These are phyloP conservation scores for Aspergillus heteromorphus DNA, from an alignment of 495 filamentous ascomycete genomes.

Conservation along the genomic window DNA sequence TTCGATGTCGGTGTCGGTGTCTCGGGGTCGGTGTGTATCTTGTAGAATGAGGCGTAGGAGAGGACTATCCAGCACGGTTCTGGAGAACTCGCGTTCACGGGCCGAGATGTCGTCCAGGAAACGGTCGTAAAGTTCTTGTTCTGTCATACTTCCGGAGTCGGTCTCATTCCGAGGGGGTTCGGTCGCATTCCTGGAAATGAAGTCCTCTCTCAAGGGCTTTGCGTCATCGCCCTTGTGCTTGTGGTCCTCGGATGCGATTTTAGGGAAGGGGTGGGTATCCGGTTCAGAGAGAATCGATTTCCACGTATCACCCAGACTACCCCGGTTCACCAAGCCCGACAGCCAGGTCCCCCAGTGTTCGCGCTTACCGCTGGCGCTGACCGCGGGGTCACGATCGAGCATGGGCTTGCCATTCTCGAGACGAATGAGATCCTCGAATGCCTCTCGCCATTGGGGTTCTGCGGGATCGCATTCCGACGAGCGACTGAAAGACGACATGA, in stretches of 20 bases:
- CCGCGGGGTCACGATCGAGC: conserved; percentile 27
- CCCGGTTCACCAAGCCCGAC: conserved; percentile 30
- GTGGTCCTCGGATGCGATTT: conserved; percentile 22
- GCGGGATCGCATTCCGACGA: conserved; percentile 24
- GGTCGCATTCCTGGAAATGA: conserved; percentile 5
- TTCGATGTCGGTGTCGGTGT: conserved; percentile 21
- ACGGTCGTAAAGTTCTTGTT: conserved; percentile 42
- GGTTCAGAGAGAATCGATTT: conserved; percentile 20
- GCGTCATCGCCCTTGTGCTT: conserved; percentile 3
- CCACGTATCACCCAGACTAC: conserved; percentile 36
- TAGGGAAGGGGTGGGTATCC: conserved; percentile 20
- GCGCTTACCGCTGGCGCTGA: conserved; percentile 13
- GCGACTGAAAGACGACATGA: conserved; percentile 30
- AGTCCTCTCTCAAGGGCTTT: background rate
- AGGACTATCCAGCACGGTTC: conserved; percentile 24
- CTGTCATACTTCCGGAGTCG: conserved; percentile 20
- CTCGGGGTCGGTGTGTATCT: conserved; percentile 12
- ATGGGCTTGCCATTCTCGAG: conserved; percentile 45
- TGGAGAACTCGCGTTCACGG: conserved; percentile 29
- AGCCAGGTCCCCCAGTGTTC: conserved; percentile 36
- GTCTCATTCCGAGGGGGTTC: background rate
- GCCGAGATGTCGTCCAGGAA: conserved; percentile 37
- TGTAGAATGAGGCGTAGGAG: conserved; percentile 31
- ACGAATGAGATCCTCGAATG: conserved; percentile 51
- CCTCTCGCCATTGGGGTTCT: conserved; percentile 46